Percentiles rank a stretch among this genome's conserved stretches.
These are phyloP conservation scores for Quercus mongolica DNA, from an alignment of 306 rosid genomes.

Conservation along the genomic window DNA sequence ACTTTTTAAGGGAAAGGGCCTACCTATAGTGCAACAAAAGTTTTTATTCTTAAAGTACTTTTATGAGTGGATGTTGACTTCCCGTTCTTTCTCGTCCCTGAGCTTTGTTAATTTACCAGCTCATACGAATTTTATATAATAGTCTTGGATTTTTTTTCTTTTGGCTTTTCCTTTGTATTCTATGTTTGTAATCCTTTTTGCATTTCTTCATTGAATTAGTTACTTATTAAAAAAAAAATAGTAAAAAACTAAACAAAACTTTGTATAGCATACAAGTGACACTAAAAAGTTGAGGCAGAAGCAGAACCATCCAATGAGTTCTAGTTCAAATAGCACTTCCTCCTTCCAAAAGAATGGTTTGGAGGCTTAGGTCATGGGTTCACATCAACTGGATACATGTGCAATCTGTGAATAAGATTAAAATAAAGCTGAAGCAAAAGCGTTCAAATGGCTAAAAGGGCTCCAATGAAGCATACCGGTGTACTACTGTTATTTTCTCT, in stretches of 20 bases:
- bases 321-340: neutral
- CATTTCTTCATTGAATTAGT: no score
- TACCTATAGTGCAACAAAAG: no score
- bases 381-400: neutral
- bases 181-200: no score
- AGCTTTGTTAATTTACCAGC: no score
- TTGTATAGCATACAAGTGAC: neutral
- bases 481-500: conserved; percentile 78
- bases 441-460: conserved; percentile 1
- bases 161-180: no score
- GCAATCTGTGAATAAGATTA: neutral
- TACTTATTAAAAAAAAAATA: no score
- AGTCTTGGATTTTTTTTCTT: no score
- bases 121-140: no score
- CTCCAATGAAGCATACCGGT: conserved; percentile 53
- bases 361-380: neutral
- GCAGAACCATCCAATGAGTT: neutral
- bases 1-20: no score
- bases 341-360: neutral
- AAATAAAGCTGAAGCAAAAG: neutral
- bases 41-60: no score
- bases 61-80: no score
- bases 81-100: no score
- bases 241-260: neutral
- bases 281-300: neutral